Evolutionary conservation across 2,329 filamentous ascomycete species (phyloP), one percentile per base, ranked within the genome.

Genomic region (Fusarium globosum): DNA sequence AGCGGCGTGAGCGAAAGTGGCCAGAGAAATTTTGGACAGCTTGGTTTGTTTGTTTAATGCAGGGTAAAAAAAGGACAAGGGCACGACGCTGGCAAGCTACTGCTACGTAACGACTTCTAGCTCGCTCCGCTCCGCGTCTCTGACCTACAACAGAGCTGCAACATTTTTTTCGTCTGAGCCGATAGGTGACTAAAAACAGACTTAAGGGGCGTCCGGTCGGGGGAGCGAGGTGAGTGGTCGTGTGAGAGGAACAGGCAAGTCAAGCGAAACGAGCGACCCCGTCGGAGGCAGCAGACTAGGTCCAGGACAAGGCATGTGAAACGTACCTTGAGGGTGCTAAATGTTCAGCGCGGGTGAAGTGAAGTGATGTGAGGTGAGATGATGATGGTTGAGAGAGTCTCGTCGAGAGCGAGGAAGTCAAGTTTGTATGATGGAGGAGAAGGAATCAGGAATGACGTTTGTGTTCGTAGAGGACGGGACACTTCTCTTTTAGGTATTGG

Each of bases 1-100:
- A 62, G 68, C 72, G 64, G 49, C 69, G 76, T 77, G 70, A 77
- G 72, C 57, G 64, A 75, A 76, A 75, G 76, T 77, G 76, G 74
- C 74, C 76, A 74, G 70, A 77, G 72, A 65, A 76, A 51, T 76
- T 75, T 70, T 71, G 52, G 61, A 60, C 43, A 60, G 61, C 33
- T 59, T 52, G 33, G n/a, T 67, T 51, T 59, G 56, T 59, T 58
- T 56, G 48, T 63, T 63, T 59, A 60, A 73, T 71, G 66, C 61
- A 60, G 68, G 70, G 66, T 57, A 68, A 38, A 55, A 55, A 65
- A 68, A 61, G 43, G 61, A 68, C 69, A 73, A 75, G 72, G 70
- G 70, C 48, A 71, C 52, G 58, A 68, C 59, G 55, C 42, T 60
- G 36, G 48, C 45, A 61, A 35, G 62, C 64, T 61, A 73, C 61